A percentile compares a stretch with the other conserved stretches of the same genome.
phyloP scores from a whole-genome alignment of 345 rosid species.

The Conringia planisiliqua region DNA sequence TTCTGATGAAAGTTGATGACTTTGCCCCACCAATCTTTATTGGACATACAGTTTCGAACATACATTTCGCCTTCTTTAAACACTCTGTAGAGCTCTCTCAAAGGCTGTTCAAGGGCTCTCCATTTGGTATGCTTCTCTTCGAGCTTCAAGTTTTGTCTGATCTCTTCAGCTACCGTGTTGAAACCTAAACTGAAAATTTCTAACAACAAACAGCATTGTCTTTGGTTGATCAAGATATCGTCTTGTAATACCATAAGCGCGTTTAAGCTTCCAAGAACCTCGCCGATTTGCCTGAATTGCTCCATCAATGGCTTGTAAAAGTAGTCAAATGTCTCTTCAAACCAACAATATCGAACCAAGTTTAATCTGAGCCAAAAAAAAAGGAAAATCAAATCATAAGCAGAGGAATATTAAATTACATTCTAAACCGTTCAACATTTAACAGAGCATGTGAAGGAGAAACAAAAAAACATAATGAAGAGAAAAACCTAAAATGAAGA shows the following conservation, averaged over 20 bases:
- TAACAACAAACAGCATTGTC: conserved; percentile 67
- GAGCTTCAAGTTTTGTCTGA: conserved; percentile 64
- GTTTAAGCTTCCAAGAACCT: conserved; percentile 82
- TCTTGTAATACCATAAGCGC: conserved; percentile 87
- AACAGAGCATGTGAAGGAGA: not conserved
- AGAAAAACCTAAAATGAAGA: conserved; percentile 29
- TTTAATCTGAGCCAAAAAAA: not conserved
- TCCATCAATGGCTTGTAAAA: conserved; percentile 44
- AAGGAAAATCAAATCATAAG: not conserved
- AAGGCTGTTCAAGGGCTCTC: conserved; percentile 82
- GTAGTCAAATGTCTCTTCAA: not conserved
- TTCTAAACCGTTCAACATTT: not conserved
- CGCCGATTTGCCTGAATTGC: conserved; percentile 86
- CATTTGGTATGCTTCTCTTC: conserved; percentile 85
- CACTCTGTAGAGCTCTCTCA: conserved; percentile 66
- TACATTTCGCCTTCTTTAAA: conserved; percentile 90
- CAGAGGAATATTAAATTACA: not conserved
- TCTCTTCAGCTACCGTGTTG: conserved; percentile 61
- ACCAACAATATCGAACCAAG: not conserved
- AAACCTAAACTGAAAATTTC: conserved; percentile 62
- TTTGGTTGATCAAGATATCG: conserved; percentile 63
- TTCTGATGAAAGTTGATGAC: conserved; percentile 69
- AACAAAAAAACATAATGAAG: not conserved
- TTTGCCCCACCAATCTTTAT: conserved; percentile 83
- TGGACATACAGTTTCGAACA: conserved; percentile 62